These are phyloP conservation scores for Saprolegnia diclina DNA, from an alignment of 352 stramenopile species.

Conservation along the genomic window DNA sequence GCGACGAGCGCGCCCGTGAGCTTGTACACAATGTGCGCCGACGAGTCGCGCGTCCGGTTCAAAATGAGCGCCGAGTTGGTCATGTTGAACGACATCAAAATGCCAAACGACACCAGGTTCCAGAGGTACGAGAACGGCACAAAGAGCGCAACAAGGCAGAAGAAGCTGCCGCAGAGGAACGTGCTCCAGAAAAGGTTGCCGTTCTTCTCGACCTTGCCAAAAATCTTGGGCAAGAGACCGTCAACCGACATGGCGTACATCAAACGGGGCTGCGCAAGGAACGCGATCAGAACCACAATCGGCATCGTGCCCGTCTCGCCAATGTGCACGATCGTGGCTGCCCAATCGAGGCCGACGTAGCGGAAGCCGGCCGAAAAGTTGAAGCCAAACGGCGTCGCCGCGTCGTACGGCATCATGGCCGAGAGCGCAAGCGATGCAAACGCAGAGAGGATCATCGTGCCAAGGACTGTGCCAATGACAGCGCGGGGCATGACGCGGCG, in stretches of 20 bases:
- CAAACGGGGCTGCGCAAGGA: conserved; percentile 66
- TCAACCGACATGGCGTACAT: conserved; percentile 69
- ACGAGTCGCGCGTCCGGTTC: conserved; percentile 42
- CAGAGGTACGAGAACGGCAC: conserved; percentile 36
- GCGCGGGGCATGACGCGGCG: conserved; percentile 43
- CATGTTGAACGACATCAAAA: conserved; percentile 46
- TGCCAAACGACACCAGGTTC: conserved; percentile 41
- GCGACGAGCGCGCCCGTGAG: conserved; percentile 40
- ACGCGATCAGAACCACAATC: conserved; percentile 69
- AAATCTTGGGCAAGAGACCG: conserved; percentile 61
- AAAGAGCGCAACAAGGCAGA: conserved; percentile 29
- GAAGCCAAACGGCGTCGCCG: conserved; percentile 4
- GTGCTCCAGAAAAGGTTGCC: conserved; percentile 34
- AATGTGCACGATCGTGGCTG: conserved; percentile 41
- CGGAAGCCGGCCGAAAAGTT: conserved; percentile 25
- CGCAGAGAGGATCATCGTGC: conserved; percentile 31
- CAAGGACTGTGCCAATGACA: conserved; percentile 49
- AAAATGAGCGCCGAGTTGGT: conserved; percentile 38
- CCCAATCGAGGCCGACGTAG: conserved; percentile 27
- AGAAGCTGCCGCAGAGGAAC: conserved; percentile 23
- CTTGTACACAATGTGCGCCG: conserved; percentile 37
- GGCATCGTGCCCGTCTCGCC: conserved; percentile 70
- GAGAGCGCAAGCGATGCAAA: conserved; percentile 57
- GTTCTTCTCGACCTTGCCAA: conserved; percentile 37
- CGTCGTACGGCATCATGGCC: conserved; percentile 46